Conservation (phyloP, 495 filamentous ascomycete species). For the Penicillium paxilli region DNA sequence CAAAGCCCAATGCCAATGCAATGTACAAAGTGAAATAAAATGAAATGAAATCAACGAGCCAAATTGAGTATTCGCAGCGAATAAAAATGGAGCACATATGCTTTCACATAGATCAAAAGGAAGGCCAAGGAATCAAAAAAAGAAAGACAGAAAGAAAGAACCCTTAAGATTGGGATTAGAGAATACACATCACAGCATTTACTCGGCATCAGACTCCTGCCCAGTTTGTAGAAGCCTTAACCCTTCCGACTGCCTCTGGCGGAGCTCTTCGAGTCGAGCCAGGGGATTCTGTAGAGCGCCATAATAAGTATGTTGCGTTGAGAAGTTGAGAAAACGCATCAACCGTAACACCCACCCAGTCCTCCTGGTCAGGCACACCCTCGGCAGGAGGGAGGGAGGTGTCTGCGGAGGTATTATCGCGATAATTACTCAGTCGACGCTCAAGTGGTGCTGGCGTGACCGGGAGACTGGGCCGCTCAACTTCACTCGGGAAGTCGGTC, state of each 20-base stretch:
- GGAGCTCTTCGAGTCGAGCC: constrained; percentile 67
- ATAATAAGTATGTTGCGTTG: constrained; percentile 59
- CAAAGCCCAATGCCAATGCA: constrained; percentile 15
- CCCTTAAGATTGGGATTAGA: background rate
- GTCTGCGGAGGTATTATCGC: constrained; percentile 31
- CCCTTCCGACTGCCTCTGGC: constrained; percentile 56
- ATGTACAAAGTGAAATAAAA: constrained; percentile 17
- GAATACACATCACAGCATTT: background rate
- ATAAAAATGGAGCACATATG: no score
- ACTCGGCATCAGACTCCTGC: background rate
- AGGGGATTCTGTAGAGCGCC: constrained; percentile 70
- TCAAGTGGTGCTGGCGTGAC: constrained; percentile 83
- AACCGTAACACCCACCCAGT: constrained; percentile 82
- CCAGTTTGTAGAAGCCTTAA: background rate
- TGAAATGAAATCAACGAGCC: no score
- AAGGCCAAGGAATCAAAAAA: background rate
- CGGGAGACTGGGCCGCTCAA: constrained; percentile 84
- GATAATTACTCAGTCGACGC: constrained; percentile 46
- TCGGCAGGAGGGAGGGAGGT: constrained; percentile 65
- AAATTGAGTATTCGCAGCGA: background rate
- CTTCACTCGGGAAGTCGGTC: constrained; percentile 83
- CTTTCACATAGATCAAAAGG: background rate
- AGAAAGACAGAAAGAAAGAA: background rate
- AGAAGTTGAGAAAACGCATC: constrained; percentile 49
- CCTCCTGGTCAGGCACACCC: constrained; percentile 79